Conservation (phyloP, 805 yeast species). For the Lipomyces kockii region DNA sequence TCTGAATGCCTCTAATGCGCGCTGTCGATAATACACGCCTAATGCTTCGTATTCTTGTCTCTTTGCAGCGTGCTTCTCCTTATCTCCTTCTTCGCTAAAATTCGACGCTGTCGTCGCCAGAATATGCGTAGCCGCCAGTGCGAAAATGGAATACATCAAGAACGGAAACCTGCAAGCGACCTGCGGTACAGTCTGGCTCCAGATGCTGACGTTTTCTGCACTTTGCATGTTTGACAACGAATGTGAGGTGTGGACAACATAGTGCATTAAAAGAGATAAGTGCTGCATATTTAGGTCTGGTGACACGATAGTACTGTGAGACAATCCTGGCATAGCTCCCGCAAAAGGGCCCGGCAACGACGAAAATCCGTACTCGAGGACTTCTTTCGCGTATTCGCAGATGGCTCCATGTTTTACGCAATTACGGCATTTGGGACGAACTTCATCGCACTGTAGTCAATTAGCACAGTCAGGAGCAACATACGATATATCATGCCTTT, state of each 20-base stretch:
- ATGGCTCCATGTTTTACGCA: slow-evolving; percentile 20
- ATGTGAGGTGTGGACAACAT: slow-evolving; percentile 15
- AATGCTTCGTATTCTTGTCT: slow-evolving; percentile 13
- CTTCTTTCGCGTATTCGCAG: slow-evolving; percentile 23
- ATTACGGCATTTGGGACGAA: slow-evolving; percentile 20
- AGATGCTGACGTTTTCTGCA: slow-evolving; percentile 11
- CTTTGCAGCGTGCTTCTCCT: not conserved
- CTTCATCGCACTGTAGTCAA: slow-evolving; percentile 27
- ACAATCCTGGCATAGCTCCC: not conserved
- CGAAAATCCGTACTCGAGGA: not conserved
- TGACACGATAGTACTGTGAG: slow-evolving; percentile 3
- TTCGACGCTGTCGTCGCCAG: slow-evolving; percentile 8
- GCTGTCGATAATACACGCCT: slow-evolving; percentile 21
- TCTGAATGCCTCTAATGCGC: slow-evolving; percentile 17
- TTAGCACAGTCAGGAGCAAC: not conserved
- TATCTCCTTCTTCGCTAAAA: not conserved
- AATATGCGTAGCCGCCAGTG: slow-evolving; percentile 21
- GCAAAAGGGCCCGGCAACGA: not conserved
- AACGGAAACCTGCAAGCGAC: slow-evolving; percentile 22
- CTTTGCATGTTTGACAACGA: slow-evolving; percentile 9
- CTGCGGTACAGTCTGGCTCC: slow-evolving; percentile 14
- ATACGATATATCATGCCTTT: slow-evolving; percentile 11
- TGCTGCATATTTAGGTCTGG: slow-evolving; percentile 25
- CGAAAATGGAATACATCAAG: slow-evolving; percentile 23
- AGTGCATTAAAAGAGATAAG: slow-evolving; percentile 17